Evolutionary conservation across 2,329 filamentous ascomycete species (phyloP).

Genomic region (Aureobasidium sp.): DNA sequence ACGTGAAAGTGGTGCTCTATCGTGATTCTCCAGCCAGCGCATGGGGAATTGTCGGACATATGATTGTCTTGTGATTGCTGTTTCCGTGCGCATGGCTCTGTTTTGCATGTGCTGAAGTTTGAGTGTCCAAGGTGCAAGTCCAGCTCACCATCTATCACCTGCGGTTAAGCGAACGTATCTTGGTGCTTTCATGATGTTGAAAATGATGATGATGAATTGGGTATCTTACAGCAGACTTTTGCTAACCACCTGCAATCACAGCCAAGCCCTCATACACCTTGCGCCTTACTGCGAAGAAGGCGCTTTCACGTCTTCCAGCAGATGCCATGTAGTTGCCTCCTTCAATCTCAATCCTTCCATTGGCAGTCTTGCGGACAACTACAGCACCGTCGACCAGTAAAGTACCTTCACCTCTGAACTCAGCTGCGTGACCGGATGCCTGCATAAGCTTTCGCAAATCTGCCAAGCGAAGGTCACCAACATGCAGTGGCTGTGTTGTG

Average conservation of each 20-base stretch:
- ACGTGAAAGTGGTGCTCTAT: neutral
- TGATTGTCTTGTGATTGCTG: neutral
- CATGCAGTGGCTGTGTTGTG: constrained; percentile 80
- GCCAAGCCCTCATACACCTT: constrained; percentile 93
- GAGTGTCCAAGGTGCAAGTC: neutral
- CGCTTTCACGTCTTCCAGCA: constrained; percentile 47
- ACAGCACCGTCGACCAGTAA: constrained; percentile 83
- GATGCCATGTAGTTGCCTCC: constrained; percentile 54
- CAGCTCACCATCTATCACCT: neutral
- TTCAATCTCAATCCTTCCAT: constrained; percentile 84
- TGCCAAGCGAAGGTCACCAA: constrained; percentile 83
- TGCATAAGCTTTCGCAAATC: constrained; percentile 83
- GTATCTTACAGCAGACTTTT: constrained; percentile 13
- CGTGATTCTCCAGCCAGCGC: neutral
- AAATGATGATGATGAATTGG: neutral
- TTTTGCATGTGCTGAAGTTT: neutral
- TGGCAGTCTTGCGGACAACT: constrained; percentile 78
- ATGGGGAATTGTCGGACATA: neutral
- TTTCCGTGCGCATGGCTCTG: neutral
- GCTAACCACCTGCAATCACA: constrained; percentile 69
- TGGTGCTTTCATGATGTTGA: neutral
- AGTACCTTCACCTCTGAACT: constrained; percentile 89
- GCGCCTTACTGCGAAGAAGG: constrained; percentile 79
- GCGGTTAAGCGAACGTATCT: neutral
- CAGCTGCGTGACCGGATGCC: constrained; percentile 72